These are phyloP conservation scores for Oryza australiensis DNA, from an alignment of 176 grass and related monocot species.

Conservation along the genomic window DNA sequence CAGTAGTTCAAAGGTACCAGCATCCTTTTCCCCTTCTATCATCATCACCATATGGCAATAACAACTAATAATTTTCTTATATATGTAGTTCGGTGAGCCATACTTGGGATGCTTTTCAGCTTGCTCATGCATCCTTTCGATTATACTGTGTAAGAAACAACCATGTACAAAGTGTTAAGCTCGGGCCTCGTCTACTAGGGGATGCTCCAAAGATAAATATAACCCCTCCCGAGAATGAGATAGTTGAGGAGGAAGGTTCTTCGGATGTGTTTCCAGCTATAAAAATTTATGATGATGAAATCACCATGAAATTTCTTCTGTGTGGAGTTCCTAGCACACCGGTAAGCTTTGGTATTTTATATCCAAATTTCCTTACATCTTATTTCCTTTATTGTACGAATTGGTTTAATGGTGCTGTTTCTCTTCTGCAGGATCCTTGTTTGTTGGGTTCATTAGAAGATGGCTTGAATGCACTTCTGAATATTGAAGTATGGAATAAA, in stretches of 20 bases:
- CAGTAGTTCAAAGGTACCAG: constrained; percentile 88
- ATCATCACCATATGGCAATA: background rate
- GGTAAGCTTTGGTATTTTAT: constrained; percentile 50
- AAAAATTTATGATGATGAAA: constrained; percentile 82
- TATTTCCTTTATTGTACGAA: background rate
- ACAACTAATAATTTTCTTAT: constrained; percentile 30
- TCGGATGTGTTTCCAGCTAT: constrained; percentile 65
- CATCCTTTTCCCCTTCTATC: constrained; percentile 17
- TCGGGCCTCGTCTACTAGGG: constrained; percentile 81
- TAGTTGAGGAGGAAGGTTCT: constrained; percentile 57
- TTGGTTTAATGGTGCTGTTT: background rate
- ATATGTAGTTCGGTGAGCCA: constrained; percentile 87
- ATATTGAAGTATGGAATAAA: constrained; percentile 73
- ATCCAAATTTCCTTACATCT: constrained; percentile 33
- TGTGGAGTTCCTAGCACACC: constrained; percentile 75
- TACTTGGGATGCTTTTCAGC: constrained; percentile 98
- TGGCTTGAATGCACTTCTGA: constrained; percentile 89
- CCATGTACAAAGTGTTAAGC: constrained; percentile 73
- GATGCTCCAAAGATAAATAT: constrained; percentile 95
- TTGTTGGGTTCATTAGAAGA: constrained; percentile 91
- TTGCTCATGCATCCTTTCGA: constrained; percentile 92
- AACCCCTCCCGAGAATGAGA: constrained; percentile 49
- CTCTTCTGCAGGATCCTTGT: constrained; percentile 68
- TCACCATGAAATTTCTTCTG: constrained; percentile 85
- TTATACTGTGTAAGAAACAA: constrained; percentile 87